Conservation (phyloP, 441 rosid genomes). For the Arabidopsis lyrata region DNA sequence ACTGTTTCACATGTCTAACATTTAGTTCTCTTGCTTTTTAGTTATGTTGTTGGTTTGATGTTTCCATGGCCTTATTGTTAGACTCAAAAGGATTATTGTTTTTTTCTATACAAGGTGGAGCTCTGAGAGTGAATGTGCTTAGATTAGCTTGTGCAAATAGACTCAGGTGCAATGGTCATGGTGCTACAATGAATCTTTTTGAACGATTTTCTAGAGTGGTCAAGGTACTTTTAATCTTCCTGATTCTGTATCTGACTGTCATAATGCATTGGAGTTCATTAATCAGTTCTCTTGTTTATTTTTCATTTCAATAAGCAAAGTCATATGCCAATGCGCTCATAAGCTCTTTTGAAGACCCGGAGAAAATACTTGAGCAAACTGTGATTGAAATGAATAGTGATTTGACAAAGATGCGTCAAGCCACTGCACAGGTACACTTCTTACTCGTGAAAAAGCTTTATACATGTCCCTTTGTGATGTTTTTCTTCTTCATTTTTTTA, state of each 20-base stretch:
- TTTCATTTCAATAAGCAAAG: slow-evolving; percentile 51
- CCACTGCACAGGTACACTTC: slow-evolving; percentile 88
- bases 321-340: slow-evolving; percentile 94
- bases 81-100: slow-evolving; percentile 12
- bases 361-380: slow-evolving; percentile 92
- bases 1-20: too few relatives aligned
- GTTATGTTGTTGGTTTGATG: neutral
- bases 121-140: slow-evolving; percentile 40
- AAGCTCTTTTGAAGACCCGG: slow-evolving; percentile 94
- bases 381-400: slow-evolving; percentile 99
- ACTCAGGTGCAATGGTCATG: slow-evolving; percentile 52
- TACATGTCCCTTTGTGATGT: slow-evolving; percentile 16
- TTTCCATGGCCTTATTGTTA: neutral
- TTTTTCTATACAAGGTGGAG: slow-evolving; percentile 31
- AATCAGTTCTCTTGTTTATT: slow-evolving; percentile 20
- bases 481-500: slow-evolving; percentile 2
- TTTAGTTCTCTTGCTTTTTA: neutral
- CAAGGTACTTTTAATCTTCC: slow-evolving; percentile 59
- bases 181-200: slow-evolving; percentile 82
- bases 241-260: slow-evolving; percentile 1
- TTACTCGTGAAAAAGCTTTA: neutral
- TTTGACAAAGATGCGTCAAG: slow-evolving; percentile 98
- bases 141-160: slow-evolving; percentile 43
- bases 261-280: slow-evolving; percentile 16
- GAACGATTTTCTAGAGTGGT: slow-evolving; percentile 91